Evolutionary conservation across 2,329 filamentous ascomycete species (phyloP), one percentile per base, ranked within the genome.

Genomic region (Diplodia sapinea): DNA sequence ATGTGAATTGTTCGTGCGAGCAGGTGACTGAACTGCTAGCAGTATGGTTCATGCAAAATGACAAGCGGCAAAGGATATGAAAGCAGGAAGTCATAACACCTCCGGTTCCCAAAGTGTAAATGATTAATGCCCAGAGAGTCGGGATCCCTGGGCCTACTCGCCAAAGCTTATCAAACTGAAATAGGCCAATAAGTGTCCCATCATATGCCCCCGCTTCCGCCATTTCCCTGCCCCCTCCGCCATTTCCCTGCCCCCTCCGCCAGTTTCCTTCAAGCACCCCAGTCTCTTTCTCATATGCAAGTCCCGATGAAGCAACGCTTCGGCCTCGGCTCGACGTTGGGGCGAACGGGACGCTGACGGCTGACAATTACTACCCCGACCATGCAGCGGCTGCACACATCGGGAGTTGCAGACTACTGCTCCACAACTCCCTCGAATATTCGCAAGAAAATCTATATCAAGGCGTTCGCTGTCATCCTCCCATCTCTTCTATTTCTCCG

Each of bases 301-400:
- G 7, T 51, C 31, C 59, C 59, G 59, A 12, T 26, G n/a, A 8
- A 12, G 29, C 26, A 31, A 23, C 9, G 59, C 5, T 23, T 23
- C 29, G 31, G 9, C 43, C 59, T 62, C 59, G 59, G 59, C 43
- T 50, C 31, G 43, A 51, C n/a, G 11, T 1, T 31, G 2, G n/a
- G 11, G 43, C 43, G 11, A 51, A 62, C 51, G 29, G 43, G 43
- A 20, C 29, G 7, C 17, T 9, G 8, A n/a, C 43, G 26, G 29
- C 59, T 23, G 43, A 62, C 59, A 1, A 36, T 15, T 11, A 26
- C 26, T 50, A 50, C 29, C 29, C 47, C 56, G 20, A 49, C 56
- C 56, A 20, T 20, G 26, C 38, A n/a, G 38, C 56, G 56, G 56
- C 56, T 61, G n/a, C 13, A 7, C 12, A n/a, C 36, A 47, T 61